A percentile compares a stretch with the other conserved stretches of the same genome.
Conservation (phyloP, 352 stramenopile genomes). For the Globisporangium barbulae region DNA sequence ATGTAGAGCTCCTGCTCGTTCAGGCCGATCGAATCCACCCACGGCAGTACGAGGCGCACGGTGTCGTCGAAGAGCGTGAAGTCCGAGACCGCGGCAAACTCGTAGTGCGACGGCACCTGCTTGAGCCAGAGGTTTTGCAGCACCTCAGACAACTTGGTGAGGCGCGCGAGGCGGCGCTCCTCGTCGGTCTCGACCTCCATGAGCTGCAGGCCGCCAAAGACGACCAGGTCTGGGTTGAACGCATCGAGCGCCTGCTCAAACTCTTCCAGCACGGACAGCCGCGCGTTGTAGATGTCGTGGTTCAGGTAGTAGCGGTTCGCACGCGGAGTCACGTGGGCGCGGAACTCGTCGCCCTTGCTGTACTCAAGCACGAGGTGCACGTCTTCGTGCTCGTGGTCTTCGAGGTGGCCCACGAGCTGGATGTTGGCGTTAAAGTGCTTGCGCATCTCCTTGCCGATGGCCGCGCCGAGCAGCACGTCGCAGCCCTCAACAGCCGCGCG, state of each 20-base stretch:
- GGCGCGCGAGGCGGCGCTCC: constrained; percentile 38
- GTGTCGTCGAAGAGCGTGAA: constrained; percentile 83
- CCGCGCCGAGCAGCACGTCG: constrained; percentile 65
- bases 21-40: constrained; percentile 75
- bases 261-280: constrained; percentile 72
- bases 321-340: constrained; percentile 55
- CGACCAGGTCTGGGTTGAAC: constrained; percentile 68
- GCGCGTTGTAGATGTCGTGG: constrained; percentile 83
- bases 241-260: constrained; percentile 57
- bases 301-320: constrained; percentile 86
- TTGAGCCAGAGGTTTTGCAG: constrained; percentile 67
- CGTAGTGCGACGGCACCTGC: constrained; percentile 68
- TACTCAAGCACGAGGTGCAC: constrained; percentile 84
- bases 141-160: constrained; percentile 64
- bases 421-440: constrained; percentile 61
- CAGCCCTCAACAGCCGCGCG: constrained; percentile 65
- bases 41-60: constrained; percentile 70
- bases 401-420: constrained; percentile 61
- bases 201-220: constrained; percentile 80
- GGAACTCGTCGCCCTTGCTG: constrained; percentile 56
- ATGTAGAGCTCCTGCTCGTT: constrained; percentile 87
- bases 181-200: constrained; percentile 82
- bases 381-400: constrained; percentile 61
- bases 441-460: constrained; percentile 76
- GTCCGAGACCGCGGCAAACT: constrained; percentile 82